Evolutionary conservation across 345 rosid species (phyloP).

Genomic region (Microcos paniculata): DNA sequence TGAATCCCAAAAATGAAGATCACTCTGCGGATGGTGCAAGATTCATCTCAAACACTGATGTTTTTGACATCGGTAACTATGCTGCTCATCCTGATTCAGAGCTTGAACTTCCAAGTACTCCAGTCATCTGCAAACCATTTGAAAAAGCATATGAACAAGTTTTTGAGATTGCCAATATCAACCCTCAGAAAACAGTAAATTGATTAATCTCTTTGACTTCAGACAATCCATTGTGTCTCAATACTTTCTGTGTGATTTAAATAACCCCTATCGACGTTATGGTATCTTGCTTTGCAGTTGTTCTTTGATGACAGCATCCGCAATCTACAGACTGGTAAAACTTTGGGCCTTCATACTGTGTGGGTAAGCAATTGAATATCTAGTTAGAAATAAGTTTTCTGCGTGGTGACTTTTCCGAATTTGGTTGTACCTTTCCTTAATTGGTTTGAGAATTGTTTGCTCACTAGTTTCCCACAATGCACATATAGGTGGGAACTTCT

Average conservation of each 20-base stretch:
- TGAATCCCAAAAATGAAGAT: slow-evolving; percentile 51
- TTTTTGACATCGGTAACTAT: slow-evolving; percentile 47
- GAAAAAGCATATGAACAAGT: slow-evolving; percentile 70
- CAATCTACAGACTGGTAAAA: slow-evolving; percentile 74
- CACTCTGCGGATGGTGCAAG: slow-evolving; percentile 24
- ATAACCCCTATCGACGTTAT: not conserved
- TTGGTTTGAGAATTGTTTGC: not conserved
- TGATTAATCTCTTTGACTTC: not conserved
- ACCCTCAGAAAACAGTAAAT: slow-evolving; percentile 78
- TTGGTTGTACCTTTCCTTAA: not conserved
- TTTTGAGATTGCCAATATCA: slow-evolving; percentile 65
- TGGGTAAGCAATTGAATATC: slow-evolving; percentile 45
- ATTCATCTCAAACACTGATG: not conserved
- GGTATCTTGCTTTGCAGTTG: slow-evolving; percentile 44
- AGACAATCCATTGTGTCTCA: not conserved
- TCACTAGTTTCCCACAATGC: not conserved
- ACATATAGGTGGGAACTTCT: slow-evolving; percentile 65
- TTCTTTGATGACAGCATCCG: slow-evolving; percentile 90
- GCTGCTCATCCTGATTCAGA: slow-evolving; percentile 30
- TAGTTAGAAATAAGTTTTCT: not conserved
- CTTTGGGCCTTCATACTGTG: slow-evolving; percentile 74
- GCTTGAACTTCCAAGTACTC: slow-evolving; percentile 49
- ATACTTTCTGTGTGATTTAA: not conserved
- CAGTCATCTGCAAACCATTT: slow-evolving; percentile 86
- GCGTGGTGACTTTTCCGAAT: not conserved